A percentile compares a stretch with the other conserved stretches of the same genome.
These are phyloP conservation scores for Penicillium cataractarum DNA, from an alignment of 495 filamentous ascomycete genomes.

Conservation along the genomic window DNA sequence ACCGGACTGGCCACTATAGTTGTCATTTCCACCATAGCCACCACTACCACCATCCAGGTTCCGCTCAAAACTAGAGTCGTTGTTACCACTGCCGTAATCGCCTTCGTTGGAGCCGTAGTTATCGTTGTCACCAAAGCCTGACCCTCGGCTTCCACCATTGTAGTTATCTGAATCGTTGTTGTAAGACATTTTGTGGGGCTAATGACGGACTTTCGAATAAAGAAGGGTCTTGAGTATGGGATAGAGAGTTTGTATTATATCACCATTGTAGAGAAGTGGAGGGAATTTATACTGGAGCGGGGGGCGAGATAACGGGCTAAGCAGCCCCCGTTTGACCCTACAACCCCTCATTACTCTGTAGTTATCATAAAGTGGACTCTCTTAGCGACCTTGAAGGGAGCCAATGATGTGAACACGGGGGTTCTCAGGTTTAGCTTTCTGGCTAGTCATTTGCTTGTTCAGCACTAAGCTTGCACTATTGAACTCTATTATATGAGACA, in stretches of 20 bases:
- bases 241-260: too few relatives aligned
- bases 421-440: background rate
- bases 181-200: background rate
- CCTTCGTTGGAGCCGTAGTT: background rate
- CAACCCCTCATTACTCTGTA: background rate
- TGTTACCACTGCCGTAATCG: background rate
- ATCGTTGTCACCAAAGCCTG: background rate
- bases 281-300: background rate
- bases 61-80: background rate
- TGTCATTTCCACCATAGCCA: background rate
- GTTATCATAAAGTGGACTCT: background rate
- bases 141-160: background rate
- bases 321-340: too few relatives aligned
- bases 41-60: background rate
- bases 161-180: constrained; percentile 4
- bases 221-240: background rate
- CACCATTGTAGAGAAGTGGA: background rate
- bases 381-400: background rate
- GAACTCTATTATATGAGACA: constrained; percentile 4
- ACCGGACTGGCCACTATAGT: background rate
- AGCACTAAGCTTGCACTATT: constrained; percentile 5
- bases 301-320: background rate
- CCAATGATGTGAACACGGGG: constrained; percentile 3
- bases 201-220: background rate
- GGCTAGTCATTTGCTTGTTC: constrained; percentile 2